These are phyloP conservation scores for Candida loeiensis DNA, from an alignment of 805 yeast species.

Conservation along the genomic window DNA sequence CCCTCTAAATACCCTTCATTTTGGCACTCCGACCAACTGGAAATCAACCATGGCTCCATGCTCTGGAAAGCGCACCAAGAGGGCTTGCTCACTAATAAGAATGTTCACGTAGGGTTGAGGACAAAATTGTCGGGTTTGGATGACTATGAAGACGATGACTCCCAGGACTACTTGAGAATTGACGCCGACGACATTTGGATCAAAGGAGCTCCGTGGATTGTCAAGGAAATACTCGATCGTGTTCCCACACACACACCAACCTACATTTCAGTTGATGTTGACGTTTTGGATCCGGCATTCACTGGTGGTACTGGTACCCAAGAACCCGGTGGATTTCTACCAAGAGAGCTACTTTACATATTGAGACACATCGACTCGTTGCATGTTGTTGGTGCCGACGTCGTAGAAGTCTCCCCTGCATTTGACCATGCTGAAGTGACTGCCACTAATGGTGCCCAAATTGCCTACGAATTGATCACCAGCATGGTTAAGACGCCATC, in stretches of 20 bases:
- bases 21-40: constrained; percentile 55
- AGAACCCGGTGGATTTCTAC: constrained; percentile 58
- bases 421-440: constrained; percentile 66
- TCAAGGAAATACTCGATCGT: constrained; percentile 47
- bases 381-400: constrained; percentile 52
- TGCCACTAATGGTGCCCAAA: constrained; percentile 66
- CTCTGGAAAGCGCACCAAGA: constrained; percentile 77
- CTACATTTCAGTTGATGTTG: constrained; percentile 76
- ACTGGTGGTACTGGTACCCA: constrained; percentile 59
- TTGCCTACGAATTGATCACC: constrained; percentile 67
- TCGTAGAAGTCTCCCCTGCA: constrained; percentile 61
- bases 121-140: constrained; percentile 64
- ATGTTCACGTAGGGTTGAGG: constrained; percentile 74
- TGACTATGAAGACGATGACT: constrained; percentile 65
- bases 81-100: constrained; percentile 55
- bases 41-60: constrained; percentile 83
- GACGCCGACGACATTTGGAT: constrained; percentile 72
- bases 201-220: constrained; percentile 58
- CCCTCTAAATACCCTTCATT: constrained; percentile 67
- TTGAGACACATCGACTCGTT: constrained; percentile 43
- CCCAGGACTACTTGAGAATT: constrained; percentile 67
- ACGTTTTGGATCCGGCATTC: constrained; percentile 55
- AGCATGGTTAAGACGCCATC: constrained; percentile 65
- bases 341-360: constrained; percentile 50
- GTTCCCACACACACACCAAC: constrained; percentile 67